Evolutionary conservation across 140 eudicot genomes (phyloP).

Genomic region (Flaveria floridana): DNA sequence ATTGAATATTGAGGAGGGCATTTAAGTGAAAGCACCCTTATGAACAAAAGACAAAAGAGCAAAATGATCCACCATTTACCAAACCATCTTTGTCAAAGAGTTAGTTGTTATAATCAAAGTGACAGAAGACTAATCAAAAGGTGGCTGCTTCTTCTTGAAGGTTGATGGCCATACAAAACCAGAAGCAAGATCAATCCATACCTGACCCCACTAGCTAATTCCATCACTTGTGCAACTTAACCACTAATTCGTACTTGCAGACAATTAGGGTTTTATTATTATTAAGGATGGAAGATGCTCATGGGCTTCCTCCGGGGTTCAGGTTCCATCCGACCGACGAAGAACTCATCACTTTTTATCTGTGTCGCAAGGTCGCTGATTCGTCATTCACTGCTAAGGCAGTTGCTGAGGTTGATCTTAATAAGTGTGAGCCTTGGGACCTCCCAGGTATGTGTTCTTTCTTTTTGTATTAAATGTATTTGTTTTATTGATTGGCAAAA

Average conservation of each 20-base stretch:
- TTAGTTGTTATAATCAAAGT: slow-evolving; percentile 62
- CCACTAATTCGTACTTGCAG: slow-evolving; percentile 27
- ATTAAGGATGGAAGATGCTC: slow-evolving; percentile 50
- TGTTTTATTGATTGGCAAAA: background rate
- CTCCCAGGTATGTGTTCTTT: slow-evolving; percentile 61
- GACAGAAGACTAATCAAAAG: slow-evolving; percentile 36
- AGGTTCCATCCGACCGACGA: slow-evolving; percentile 93
- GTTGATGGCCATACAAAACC: slow-evolving; percentile 36
- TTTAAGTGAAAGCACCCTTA: background rate
- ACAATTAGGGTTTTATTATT: background rate
- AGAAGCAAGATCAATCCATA: slow-evolving; percentile 26
- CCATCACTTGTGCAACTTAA: slow-evolving; percentile 23
- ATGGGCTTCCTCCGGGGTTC: slow-evolving; percentile 84
- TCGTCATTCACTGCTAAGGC: slow-evolving; percentile 66
- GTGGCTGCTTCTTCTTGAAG: slow-evolving; percentile 68
- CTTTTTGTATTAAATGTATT: background rate
- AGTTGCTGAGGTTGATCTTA: slow-evolving; percentile 84
- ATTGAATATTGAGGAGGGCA: no score
- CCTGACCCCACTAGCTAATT: slow-evolving; percentile 5
- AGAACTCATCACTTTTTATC: slow-evolving; percentile 84
- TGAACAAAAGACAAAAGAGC: slow-evolving; percentile 23
- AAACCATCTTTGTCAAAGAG: slow-evolving; percentile 90
- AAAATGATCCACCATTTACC: slow-evolving; percentile 35
- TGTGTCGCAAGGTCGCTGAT: slow-evolving; percentile 60
- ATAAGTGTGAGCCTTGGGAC: slow-evolving; percentile 94